Conservation (phyloP, 225 moss, liverwort and hornwort species). For the Sphagnum tenellum region DNA sequence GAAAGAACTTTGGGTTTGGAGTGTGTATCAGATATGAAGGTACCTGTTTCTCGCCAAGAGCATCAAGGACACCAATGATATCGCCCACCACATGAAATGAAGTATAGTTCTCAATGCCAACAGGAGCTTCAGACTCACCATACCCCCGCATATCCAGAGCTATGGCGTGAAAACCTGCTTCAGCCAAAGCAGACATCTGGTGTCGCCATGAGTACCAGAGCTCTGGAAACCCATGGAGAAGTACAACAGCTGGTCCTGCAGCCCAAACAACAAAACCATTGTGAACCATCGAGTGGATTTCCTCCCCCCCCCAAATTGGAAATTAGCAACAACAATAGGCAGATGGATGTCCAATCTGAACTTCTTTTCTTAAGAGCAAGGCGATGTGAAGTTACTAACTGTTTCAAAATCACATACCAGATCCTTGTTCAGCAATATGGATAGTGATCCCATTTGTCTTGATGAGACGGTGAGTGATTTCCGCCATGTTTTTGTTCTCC, state of each 20-base stretch:
- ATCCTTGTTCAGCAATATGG: slow-evolving; percentile 1
- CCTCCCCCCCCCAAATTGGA: background rate
- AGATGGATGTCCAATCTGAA: too few species aligned
- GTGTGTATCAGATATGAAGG: background rate
- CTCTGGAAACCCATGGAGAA: slow-evolving; percentile 51
- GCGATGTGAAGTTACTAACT: background rate
- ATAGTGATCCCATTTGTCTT: slow-evolving; percentile 1
- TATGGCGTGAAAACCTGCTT: slow-evolving; percentile 43
- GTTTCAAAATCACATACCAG: background rate
- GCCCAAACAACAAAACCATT: background rate
- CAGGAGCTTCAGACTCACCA: slow-evolving; percentile 35
- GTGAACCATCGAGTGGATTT: background rate
- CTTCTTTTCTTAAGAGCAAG: too few species aligned
- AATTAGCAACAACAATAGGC: too few species aligned
- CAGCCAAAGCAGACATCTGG: slow-evolving; percentile 34
- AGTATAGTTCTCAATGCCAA: slow-evolving; percentile 30
- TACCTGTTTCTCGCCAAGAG: slow-evolving; percentile 24
- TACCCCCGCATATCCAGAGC: slow-evolving; percentile 51
- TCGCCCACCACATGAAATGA: slow-evolving; percentile 40
- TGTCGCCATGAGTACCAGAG: slow-evolving; percentile 55
- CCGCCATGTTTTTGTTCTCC: background rate
- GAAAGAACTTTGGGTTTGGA: background rate
- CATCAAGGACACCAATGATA: slow-evolving; percentile 34
- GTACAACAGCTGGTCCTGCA: slow-evolving; percentile 39
- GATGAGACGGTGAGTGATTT: background rate